Conservation (phyloP, 345 rosid genomes). For the Aurinia saxatilis region DNA sequence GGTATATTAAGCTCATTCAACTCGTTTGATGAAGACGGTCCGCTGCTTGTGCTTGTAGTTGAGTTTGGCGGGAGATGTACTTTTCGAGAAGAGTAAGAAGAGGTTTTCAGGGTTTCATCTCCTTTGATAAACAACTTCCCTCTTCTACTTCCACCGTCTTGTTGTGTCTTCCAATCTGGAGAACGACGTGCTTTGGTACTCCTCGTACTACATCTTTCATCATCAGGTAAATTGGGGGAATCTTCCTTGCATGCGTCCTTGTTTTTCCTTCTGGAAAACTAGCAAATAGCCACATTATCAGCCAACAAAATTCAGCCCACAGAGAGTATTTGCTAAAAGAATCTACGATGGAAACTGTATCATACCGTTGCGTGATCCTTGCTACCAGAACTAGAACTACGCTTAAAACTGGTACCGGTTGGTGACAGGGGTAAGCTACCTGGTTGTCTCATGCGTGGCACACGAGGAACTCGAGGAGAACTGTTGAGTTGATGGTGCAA, state of each 20-base stretch:
- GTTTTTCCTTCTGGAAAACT: conserved; percentile 68
- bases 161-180: conserved; percentile 56
- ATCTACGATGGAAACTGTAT: not conserved
- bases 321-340: not conserved
- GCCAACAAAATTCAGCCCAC: conserved; percentile 4
- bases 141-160: conserved; percentile 40
- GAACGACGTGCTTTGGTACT: conserved; percentile 43
- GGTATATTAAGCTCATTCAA: conserved; percentile 53
- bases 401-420: conserved; percentile 57
- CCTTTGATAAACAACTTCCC: conserved; percentile 37
- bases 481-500: conserved; percentile 98
- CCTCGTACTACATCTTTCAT: conserved; percentile 54
- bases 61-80: conserved; percentile 36
- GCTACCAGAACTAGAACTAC: conserved; percentile 64
- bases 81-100: conserved; percentile 25
- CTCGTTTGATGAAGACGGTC: conserved; percentile 74
- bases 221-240: conserved; percentile 35
- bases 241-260: conserved; percentile 66
- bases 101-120: conserved; percentile 33
- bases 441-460: conserved; percentile 84
- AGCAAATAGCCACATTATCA: conserved; percentile 23
- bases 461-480: conserved; percentile 97
- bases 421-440: conserved; percentile 83
- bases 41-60: conserved; percentile 58
- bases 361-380: conserved; percentile 70